phyloP scores from a whole-genome alignment of 371 early-diverging fungal species.

The Rhizomucor miehei region DNA sequence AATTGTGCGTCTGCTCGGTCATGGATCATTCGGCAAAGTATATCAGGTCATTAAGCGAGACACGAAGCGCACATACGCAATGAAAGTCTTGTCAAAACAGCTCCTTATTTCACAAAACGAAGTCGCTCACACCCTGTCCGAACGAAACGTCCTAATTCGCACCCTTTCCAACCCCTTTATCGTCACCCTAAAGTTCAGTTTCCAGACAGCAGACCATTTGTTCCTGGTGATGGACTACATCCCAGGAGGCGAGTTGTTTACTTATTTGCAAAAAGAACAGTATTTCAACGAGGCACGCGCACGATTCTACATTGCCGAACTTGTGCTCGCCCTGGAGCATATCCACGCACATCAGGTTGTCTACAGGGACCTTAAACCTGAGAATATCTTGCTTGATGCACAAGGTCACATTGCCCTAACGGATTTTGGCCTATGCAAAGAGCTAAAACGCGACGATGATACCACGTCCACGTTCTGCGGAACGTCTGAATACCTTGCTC shows the following conservation, averaged over 20 bases:
- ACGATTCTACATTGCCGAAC: slow-evolving; percentile 71
- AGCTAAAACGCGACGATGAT: slow-evolving; percentile 47
- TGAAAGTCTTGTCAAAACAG: slow-evolving; percentile 82
- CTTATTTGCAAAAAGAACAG: slow-evolving; percentile 58
- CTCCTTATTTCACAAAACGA: slow-evolving; percentile 72
- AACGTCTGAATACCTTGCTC: slow-evolving; percentile 97
- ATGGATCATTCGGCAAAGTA: slow-evolving; percentile 84
- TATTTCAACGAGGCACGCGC: slow-evolving; percentile 63
- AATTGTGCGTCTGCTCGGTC: slow-evolving; percentile 73
- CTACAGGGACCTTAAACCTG: slow-evolving; percentile 67
- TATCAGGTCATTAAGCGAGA: slow-evolving; percentile 76
- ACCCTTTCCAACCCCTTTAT: slow-evolving; percentile 62
- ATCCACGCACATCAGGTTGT: slow-evolving; percentile 70
- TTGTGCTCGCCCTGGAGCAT: slow-evolving; percentile 68
- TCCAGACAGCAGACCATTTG: slow-evolving; percentile 66
- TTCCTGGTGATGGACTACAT: slow-evolving; percentile 81
- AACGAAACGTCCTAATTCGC: slow-evolving; percentile 78
- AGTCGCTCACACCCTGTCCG: slow-evolving; percentile 72
- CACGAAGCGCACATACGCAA: slow-evolving; percentile 74
- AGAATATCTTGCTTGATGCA: slow-evolving; percentile 62
- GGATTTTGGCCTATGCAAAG: slow-evolving; percentile 81
- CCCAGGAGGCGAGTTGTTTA: slow-evolving; percentile 78
- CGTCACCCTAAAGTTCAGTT: slow-evolving; percentile 68
- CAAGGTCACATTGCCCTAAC: slow-evolving; percentile 78
- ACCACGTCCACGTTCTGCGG: slow-evolving; percentile 79